Base-by-base conservation (phyloP, 495 filamentous ascomycete genomes). In the Penicillium parvum region DNA sequence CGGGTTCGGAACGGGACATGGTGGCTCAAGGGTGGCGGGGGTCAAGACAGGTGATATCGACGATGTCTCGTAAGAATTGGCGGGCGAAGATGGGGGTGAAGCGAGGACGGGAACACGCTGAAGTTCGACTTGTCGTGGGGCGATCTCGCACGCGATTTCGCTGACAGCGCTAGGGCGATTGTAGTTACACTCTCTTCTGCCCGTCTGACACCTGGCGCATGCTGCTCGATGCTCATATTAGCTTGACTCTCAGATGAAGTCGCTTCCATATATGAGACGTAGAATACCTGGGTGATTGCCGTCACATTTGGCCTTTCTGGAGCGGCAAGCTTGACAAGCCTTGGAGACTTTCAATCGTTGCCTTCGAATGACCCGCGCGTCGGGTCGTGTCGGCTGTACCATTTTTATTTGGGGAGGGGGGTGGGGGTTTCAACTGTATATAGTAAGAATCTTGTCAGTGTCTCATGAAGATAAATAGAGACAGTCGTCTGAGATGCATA, bases 221-320 rank as follows among this genome's bases (percentile, higher is more conserved):
- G 35, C 45, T 54, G 28, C 1, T 4, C 35, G 35, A 27, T 22
- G 5, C 32, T 37, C 21, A 14, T 43, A 35, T 40, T 26, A 43
- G 21, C 35, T 17, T 36, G 12, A 11, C n/a, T n/a, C n/a, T n/a
- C n/a, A n/a, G n/a, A n/a, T n/a, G n/a, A n/a, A n/a, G n/a, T n/a
- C n/a, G n/a, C n/a, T n/a, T 19, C 15, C 10, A 26, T 0, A 27
- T 16, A 5, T 30, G 21, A 35, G 35, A 41, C 7, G 35, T 29
- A 27, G 22, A 22, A 17, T 52, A 61, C 58, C 48, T 18, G 58
- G 58, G 22, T 52, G 58, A 10, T 17, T 30, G n/a, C 55, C 58
- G 41, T 62, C 58, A 34, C 57, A 61, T 43, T 57, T 57, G 14
- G 37, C 32, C 37, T 61, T 61, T 25, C 47, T 50, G 10, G 19